Evolutionary conservation across 2,329 filamentous ascomycete species (phyloP), one percentile per base, ranked within the genome.

Genomic region (Diplodia sapinea): DNA sequence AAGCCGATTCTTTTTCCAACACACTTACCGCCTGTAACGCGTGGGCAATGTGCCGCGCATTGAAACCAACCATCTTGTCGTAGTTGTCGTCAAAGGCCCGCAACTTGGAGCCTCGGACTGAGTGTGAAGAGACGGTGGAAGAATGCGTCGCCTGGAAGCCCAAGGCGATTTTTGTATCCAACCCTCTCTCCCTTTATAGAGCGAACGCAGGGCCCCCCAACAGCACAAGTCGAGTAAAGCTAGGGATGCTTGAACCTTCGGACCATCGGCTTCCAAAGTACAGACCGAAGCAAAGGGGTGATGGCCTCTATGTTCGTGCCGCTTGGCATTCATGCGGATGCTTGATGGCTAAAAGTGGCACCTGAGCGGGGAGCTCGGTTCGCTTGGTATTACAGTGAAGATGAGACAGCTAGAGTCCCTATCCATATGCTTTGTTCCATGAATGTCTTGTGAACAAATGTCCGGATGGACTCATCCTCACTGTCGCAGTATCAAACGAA

Each of bases 11-110:
- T 9, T 20, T 20, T n/a, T n/a, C 15, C n/a, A 47, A n/a, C 13
- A 8, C 6, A 9, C 56, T 49, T 33, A 61, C 56, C 38, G 56
- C 47, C 8, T 23, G 20, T 26, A 17, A 15, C 13, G n/a, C 40
- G 9, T 33, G 9, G 26, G 26, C n/a, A 13, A 49, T 2, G 40
- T 26, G 15, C 5, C 29, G 26, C 7, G 49, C 13, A 29, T 36
- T 29, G 26, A 52, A 52, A 1, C 43, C 61, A 26, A 64, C 61
- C 61, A 64, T 64, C 26, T 52, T 64, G 61, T 31, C 17, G 43
- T 7, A 47, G n/a, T 12, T 5, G 20, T 38, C 17, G 31, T 38
- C 29, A 43, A 59, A 43, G 20, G 20, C 23, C 12, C 55, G 17
- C 55, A 15, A 26, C 43, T 11, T 59, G 55, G 20, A 59, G 55